Percentiles rank a stretch among this genome's conserved stretches.
Conservation (phyloP, 1,284 basidiomycete genomes). For the Apiotrichum siamense region DNA sequence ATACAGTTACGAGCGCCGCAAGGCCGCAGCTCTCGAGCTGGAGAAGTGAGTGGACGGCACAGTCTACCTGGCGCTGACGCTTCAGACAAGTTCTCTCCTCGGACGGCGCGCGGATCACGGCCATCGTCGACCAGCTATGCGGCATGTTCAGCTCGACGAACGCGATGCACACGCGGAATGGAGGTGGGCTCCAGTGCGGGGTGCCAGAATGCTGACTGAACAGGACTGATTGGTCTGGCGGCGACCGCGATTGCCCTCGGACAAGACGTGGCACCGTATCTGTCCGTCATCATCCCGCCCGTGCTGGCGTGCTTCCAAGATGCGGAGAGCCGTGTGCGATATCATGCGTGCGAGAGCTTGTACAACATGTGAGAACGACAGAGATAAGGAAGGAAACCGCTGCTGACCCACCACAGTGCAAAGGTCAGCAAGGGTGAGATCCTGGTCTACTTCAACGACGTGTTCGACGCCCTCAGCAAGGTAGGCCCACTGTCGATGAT, state of each 20-base stretch:
- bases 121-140: slow-evolving; percentile 90
- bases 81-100: slow-evolving; percentile 72
- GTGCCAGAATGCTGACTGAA: not conserved
- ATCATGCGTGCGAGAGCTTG: slow-evolving; percentile 81
- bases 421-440: slow-evolving; percentile 98
- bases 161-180: slow-evolving; percentile 83
- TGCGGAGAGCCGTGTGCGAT: slow-evolving; percentile 84
- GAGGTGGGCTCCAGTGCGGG: slow-evolving; percentile 52
- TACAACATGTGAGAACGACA: slow-evolving; percentile 72
- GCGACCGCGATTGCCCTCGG: slow-evolving; percentile 94
- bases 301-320: slow-evolving; percentile 92
- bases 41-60: slow-evolving; percentile 63
- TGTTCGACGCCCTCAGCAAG: slow-evolving; percentile 95
- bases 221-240: slow-evolving; percentile 80
- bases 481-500: slow-evolving; percentile 49
- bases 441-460: slow-evolving; percentile 94
- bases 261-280: slow-evolving; percentile 85
- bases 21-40: slow-evolving; percentile 88
- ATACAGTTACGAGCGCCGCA: slow-evolving; percentile 78
- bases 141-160: slow-evolving; percentile 83
- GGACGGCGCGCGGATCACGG: slow-evolving; percentile 71
- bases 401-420: slow-evolving; percentile 47
- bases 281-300: slow-evolving; percentile 85
- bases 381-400: not conserved
- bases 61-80: not conserved